Conservation (phyloP, 2,329 filamentous ascomycete genomes). For the Ustulina deusta region DNA sequence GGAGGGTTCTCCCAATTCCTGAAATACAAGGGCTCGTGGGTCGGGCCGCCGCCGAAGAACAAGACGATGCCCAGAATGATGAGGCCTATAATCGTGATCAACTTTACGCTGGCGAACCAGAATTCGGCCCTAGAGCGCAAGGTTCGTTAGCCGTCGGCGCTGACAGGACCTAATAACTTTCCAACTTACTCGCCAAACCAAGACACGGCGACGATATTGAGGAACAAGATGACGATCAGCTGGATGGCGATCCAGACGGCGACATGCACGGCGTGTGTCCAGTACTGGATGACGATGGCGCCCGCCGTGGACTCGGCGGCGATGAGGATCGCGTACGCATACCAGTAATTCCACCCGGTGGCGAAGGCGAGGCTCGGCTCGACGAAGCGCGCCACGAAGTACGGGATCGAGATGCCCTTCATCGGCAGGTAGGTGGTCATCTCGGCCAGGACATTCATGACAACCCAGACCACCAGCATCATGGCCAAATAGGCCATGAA, state of each 20-base stretch:
- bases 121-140: constrained; percentile 61
- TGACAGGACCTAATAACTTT: no score
- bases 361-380: constrained; percentile 69
- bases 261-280: constrained; percentile 63
- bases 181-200: constrained; percentile 66
- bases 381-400: constrained; percentile 67
- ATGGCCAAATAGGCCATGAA: constrained; percentile 75
- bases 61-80: constrained; percentile 68
- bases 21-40: constrained; percentile 63
- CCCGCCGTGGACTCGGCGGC: constrained; percentile 70
- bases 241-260: constrained; percentile 72
- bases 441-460: constrained; percentile 68
- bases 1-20: constrained; percentile 61
- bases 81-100: constrained; percentile 68
- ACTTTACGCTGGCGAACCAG: constrained; percentile 70
- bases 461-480: constrained; percentile 65
- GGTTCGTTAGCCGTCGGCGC: neutral
- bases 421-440: constrained; percentile 68
- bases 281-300: constrained; percentile 70
- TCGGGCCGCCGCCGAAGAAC: constrained; percentile 67
- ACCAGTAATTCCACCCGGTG: constrained; percentile 72
- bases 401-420: constrained; percentile 67
- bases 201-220: constrained; percentile 69
- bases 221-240: constrained; percentile 63
- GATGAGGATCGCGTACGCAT: constrained; percentile 69